Conservation (phyloP, 2,329 filamentous ascomycete species). For the Mollisiaceae sp. region DNA sequence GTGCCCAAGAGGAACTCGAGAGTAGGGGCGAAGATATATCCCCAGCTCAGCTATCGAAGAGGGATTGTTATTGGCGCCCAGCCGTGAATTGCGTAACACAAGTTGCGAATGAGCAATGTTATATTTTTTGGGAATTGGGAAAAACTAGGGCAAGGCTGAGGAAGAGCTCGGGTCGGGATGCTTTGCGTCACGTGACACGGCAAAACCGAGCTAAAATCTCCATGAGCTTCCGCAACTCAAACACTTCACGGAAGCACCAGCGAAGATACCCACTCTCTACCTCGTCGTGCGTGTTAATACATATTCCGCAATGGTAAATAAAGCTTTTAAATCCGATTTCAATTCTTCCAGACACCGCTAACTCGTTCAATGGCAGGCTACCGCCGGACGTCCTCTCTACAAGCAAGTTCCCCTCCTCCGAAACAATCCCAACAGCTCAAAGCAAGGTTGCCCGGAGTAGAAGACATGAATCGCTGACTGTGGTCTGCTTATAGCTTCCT, state of each 20-base stretch:
- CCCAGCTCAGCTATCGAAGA: neutral
- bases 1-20: conserved; percentile 12
- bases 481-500: conserved; percentile 63
- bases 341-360: conserved; percentile 25
- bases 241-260: conserved; percentile 30
- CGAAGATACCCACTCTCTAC: conserved; percentile 22
- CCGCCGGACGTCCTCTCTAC: conserved; percentile 38
- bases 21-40: neutral
- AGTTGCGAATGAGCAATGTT: too few relatives aligned
- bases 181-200: neutral
- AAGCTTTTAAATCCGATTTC: neutral
- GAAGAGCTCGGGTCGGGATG: neutral
- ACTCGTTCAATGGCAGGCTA: conserved; percentile 39
- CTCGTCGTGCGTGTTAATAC: conserved; percentile 20
- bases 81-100: neutral
- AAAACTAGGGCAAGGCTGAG: conserved; percentile 14
- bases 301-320: conserved; percentile 42
- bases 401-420: conserved; percentile 41
- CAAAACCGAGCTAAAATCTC: conserved; percentile 25
- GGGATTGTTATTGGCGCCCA: conserved; percentile 11
- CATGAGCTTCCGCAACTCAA: conserved; percentile 29
- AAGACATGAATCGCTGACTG: conserved; percentile 26
- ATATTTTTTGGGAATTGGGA: too few relatives aligned
- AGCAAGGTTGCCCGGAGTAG: neutral
- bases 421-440: conserved; percentile 10